Evolutionary conservation across 2,329 filamentous ascomycete genomes (phyloP).

Genomic region (Clarireedia hainanense): DNA sequence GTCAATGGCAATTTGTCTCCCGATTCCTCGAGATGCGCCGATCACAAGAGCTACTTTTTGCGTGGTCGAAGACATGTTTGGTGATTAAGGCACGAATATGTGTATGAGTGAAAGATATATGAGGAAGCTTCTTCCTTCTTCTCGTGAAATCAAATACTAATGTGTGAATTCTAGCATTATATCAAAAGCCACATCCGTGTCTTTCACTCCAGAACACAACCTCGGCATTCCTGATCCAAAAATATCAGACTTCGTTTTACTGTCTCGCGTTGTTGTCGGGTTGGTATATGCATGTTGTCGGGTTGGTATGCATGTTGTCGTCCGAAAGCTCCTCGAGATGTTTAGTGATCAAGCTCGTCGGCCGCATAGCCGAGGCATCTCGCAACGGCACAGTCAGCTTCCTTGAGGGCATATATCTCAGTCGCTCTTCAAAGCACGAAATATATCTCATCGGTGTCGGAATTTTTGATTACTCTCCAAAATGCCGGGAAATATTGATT

Average conservation of each 20-base stretch:
- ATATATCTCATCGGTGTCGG: neutral
- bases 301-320: neutral
- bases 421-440: neutral
- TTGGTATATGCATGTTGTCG: neutral
- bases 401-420: too few species aligned
- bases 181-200: too few species aligned
- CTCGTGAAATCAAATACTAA: too few species aligned
- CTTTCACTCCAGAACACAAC: too few species aligned
- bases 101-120: neutral
- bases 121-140: too few species aligned
- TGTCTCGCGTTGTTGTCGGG: neutral
- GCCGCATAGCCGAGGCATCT: neutral
- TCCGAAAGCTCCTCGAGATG: neutral
- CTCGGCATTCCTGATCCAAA: neutral
- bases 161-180: too few species aligned
- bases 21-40: constrained; percentile 73
- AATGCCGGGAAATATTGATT: constrained; percentile 57
- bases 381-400: neutral
- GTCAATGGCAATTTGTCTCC: constrained; percentile 67
- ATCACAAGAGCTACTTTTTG: constrained; percentile 58
- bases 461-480: constrained; percentile 9
- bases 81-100: neutral
- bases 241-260: neutral
- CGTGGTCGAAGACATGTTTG: constrained; percentile 11
- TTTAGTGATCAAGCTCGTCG: constrained; percentile 5